Evolutionary conservation across 805 yeast species (phyloP), one percentile per base, ranked within the genome.

Genomic region (Jamesozyma spencerorum): DNA sequence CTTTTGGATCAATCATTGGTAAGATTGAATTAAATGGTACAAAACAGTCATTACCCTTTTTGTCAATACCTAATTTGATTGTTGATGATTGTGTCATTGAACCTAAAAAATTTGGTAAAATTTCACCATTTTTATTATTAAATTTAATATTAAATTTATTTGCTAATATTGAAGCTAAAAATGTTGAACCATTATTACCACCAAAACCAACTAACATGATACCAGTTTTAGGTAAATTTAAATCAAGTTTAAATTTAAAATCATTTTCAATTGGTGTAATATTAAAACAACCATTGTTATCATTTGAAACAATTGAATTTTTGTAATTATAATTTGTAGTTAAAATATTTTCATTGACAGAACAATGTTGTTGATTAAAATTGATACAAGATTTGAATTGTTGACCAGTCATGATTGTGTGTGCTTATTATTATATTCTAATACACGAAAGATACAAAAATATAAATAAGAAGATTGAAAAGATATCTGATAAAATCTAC

Each of bases 141-240:
- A 88, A 88, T 38, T 75, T 64, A 47, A 88, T 62, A 47, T 83
- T 73, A 61, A 84, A 72, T 55, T 81, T 85, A 71, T 88, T 88
- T 45, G 97, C 95, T 49, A 83, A 74, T 38, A 80, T 71, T 8
- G 96, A 81, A 34, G 90, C 87, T 40, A 87, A 76, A 49, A 90
- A 72, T 12, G 97, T 88, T 44, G 96, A 74, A 64, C 97, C 97
- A 59, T 88, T 88, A 72, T 88, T 88, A 65, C 97, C 97, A 53
- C 97, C 97, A 50, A 88, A 72, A 52, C 97, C 97, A 28, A 88
- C 97, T 47, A 90, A 72, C 77, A 88, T 65, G 47, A 88, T 70
- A 53, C 97, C 97, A 37, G 86, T 74, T 64, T 81, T 86, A 53
- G 95, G 95, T 34, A 80, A 77, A 42, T 71, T 72, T 59, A 85